Conservation (phyloP, 2,329 filamentous ascomycete species). For the Aspergillus sclerotialis region DNA sequence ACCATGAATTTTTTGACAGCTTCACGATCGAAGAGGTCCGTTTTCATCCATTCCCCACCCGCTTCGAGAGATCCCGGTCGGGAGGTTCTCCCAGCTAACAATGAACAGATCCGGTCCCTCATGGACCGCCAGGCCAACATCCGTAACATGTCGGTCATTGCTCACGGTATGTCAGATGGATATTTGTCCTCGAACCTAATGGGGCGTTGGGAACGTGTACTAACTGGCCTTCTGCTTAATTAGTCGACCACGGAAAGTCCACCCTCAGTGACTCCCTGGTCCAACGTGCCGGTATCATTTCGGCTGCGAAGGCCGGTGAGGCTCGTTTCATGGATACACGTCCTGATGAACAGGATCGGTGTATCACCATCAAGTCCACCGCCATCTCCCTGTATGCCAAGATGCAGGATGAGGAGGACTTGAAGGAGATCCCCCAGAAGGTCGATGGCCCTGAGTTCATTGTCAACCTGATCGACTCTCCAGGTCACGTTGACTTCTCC, state of each 20-base stretch:
- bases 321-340: conserved; percentile 95
- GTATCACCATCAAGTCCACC: conserved; percentile 99
- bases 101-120: conserved; percentile 37
- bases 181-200: conserved; percentile 3
- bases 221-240: conserved; percentile 3
- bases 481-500: conserved; percentile 99
- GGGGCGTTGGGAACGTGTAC: conserved; percentile 4
- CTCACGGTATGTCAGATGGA: conserved; percentile 62
- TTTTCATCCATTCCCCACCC: conserved; percentile 14
- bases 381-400: conserved; percentile 96
- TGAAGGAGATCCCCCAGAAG: conserved; percentile 89
- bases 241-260: conserved; percentile 98
- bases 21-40: conserved; percentile 91
- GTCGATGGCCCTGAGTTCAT: conserved; percentile 93
- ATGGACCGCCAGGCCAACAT: conserved; percentile 55
- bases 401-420: conserved; percentile 71
- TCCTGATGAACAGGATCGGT: conserved; percentile 97
- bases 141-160: conserved; percentile 99
- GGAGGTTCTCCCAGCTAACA: conserved; percentile 12
- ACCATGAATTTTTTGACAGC: conserved; percentile 48
- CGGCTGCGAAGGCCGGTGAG: conserved; percentile 93
- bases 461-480: conserved; percentile 99
- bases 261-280: conserved; percentile 99
- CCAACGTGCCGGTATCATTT: conserved; percentile 99
- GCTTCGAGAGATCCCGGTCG: conserved; percentile 1